A percentile compares a stretch with the other conserved stretches of the same genome.
Conservation (phyloP, 495 filamentous ascomycete genomes). For the Penicillium ochrochloron region DNA sequence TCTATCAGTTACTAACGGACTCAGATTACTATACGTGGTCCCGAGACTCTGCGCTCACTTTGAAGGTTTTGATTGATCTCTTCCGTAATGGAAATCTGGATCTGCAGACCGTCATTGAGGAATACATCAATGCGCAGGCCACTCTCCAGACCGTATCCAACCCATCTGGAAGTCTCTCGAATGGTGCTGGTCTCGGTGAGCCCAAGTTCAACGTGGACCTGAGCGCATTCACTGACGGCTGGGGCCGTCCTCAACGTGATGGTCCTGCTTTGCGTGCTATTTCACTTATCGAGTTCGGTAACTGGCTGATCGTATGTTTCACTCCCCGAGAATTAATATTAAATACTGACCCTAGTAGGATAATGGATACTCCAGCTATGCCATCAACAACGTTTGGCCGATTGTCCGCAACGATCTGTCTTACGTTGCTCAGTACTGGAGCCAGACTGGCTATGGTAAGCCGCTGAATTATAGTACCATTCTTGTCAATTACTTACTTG, state of each 20-base stretch:
- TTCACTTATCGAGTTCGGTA: constrained; percentile 52
- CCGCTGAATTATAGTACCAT: neutral
- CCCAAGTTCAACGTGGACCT: constrained; percentile 60
- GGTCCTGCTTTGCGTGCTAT: constrained; percentile 72
- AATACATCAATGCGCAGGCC: constrained; percentile 60
- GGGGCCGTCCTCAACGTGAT: constrained; percentile 75
- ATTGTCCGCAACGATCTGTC: constrained; percentile 68
- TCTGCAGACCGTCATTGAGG: constrained; percentile 57
- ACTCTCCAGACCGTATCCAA: constrained; percentile 63
- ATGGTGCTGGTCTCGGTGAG: constrained; percentile 48
- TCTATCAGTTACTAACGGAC: constrained; percentile 40
- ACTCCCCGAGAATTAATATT: neutral
- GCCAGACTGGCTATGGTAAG: constrained; percentile 59
- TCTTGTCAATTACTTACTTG: neutral
- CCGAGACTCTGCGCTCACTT: constrained; percentile 65
- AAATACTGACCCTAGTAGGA: constrained; percentile 13
- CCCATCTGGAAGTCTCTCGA: constrained; percentile 59
- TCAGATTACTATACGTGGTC: constrained; percentile 68
- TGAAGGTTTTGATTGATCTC: constrained; percentile 63
- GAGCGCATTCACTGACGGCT: constrained; percentile 61
- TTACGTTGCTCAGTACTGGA: constrained; percentile 77
- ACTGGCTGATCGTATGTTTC: constrained; percentile 39
- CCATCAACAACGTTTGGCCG: constrained; percentile 57
- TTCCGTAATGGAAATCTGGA: constrained; percentile 59
- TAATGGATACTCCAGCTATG: constrained; percentile 36